Percentiles rank a stretch among this genome's conserved stretches.
phyloP scores from a whole-genome alignment of 164 flowering plant genomes.

The Vitis cinerea region DNA sequence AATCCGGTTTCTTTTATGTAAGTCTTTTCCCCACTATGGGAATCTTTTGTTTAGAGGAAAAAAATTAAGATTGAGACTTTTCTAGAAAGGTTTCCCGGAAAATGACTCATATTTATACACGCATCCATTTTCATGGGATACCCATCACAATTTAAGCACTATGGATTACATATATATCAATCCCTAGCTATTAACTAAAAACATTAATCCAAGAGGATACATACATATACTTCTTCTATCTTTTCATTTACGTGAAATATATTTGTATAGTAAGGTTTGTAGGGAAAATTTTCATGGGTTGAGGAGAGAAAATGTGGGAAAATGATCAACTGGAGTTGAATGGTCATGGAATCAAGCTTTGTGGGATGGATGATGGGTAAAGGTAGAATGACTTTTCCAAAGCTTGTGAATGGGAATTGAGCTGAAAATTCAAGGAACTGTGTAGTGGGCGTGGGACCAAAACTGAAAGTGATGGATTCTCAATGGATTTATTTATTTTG shows the following conservation, averaged over 20 bases:
- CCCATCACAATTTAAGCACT: not conserved
- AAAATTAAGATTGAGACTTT: not conserved
- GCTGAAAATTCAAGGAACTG: not conserved
- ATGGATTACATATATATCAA: no score
- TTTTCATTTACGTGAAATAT: not conserved
- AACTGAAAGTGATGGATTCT: not conserved
- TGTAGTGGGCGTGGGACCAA: slow-evolving; percentile 18
- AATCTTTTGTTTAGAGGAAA: slow-evolving; percentile 20
- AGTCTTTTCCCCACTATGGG: slow-evolving; percentile 16
- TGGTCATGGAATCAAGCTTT: slow-evolving; percentile 6
- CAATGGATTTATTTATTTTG: slow-evolving; percentile 2
- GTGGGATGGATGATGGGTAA: not conserved
- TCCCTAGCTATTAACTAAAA: no score
- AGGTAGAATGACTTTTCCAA: slow-evolving; percentile 7
- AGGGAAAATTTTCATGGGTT: not conserved
- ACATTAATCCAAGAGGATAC: no score
- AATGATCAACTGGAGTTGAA: not conserved
- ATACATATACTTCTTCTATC: no score
- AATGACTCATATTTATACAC: not conserved
- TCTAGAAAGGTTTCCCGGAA: slow-evolving; percentile 13
- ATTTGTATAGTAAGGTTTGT: not conserved
- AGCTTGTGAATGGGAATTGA: slow-evolving; percentile 10
- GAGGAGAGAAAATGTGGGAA: not conserved
- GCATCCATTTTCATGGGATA: not conserved
- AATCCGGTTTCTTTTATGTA: slow-evolving; percentile 19